Evolutionary conservation across 768 basidiomycete species (phyloP).

Genomic region (Russula lepida): DNA sequence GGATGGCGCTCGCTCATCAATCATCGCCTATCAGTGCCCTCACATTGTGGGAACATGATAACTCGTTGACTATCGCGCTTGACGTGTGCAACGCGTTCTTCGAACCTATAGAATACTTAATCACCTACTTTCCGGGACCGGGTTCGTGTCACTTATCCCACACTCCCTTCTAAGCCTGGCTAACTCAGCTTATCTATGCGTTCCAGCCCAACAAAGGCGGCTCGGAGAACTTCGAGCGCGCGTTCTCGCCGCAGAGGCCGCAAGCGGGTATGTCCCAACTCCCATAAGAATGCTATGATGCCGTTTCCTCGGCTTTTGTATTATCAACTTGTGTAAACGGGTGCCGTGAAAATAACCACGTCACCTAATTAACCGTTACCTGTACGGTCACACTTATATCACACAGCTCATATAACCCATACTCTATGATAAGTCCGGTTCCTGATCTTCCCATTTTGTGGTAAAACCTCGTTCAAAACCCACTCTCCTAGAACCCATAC

Average conservation of each 20-base stretch:
- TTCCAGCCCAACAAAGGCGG: conserved; percentile 2
- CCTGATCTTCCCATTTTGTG: too few relatives aligned
- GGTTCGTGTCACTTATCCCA: conserved; percentile 1
- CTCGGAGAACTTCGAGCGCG: conserved; percentile 6
- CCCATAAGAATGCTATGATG: conserved; percentile 1
- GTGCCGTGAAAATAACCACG: too few relatives aligned
- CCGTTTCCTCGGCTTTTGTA: background rate
- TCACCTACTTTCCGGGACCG: conserved; percentile 9
- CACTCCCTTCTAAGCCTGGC: background rate
- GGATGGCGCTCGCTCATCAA: background rate
- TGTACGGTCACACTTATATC: background rate
- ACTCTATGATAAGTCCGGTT: too few relatives aligned
- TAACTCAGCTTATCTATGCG: background rate
- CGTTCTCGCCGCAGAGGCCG: conserved; percentile 1
- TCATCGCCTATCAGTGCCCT: conserved; percentile 33
- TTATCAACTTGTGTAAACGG: background rate
- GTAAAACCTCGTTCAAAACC: background rate
- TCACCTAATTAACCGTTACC: background rate
- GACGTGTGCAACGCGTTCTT: conserved; percentile 51
- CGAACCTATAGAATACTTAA: conserved; percentile 29
- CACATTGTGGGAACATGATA: conserved; percentile 48
- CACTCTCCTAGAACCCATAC: background rate
- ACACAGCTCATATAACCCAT: too few relatives aligned
- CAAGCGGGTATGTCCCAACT: background rate
- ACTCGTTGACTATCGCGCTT: conserved; percentile 47